Base-by-base conservation (phyloP, 805 yeast genomes). In the Gaillardinia entomophila region DNA sequence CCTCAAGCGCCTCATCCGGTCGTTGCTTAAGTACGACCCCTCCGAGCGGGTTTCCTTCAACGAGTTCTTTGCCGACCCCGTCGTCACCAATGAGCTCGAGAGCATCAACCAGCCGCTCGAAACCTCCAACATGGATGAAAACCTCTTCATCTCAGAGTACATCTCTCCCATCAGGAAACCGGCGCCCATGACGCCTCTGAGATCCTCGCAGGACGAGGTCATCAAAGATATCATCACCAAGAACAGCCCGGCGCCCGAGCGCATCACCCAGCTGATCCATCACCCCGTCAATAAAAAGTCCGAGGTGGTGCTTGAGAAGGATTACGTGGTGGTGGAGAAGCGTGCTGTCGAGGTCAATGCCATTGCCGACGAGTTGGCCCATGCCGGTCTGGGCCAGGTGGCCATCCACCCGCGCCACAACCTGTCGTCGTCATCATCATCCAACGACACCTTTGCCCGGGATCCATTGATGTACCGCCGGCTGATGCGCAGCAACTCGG, bases 321-420 rank as follows among this genome's bases (percentile, higher is more conserved):
- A 88, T 49, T 90, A 90, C 47, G 97, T 90, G 22, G 95, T 90
- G 25, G 89, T 90, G 18, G 97, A 90, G 55, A 92, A 90, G 55
- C 74, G 95, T 31, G 86, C 92, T 0, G 97, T 90, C 3, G 97
- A 92, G 53, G 95, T 90, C 6, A 90, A 90, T 62, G 90, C 95
- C 2, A 68, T 92, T 36, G 98, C 98, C 3, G 97, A 90, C 56
- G 96, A 89, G 53, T 62, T 90, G 32, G 89, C 86, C 12, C 62
- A 66, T 37, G 79, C 79, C 3, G 79, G 79, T 2, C 57, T 66
- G 35, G 69, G 73, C 5, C 67, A 71, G 4, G 68, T 71, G 20
- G 79, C 74, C 1, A 67, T 65, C n/a, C 10, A 19, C 22, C 22
- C 22, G 10, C 22, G 22, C 10, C 22, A 19, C 22, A 48, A 47